Evolutionary conservation across 2,329 filamentous ascomycete genomes (phyloP), one percentile per base, ranked within the genome.

Genomic region (Fusarium falciforme): DNA sequence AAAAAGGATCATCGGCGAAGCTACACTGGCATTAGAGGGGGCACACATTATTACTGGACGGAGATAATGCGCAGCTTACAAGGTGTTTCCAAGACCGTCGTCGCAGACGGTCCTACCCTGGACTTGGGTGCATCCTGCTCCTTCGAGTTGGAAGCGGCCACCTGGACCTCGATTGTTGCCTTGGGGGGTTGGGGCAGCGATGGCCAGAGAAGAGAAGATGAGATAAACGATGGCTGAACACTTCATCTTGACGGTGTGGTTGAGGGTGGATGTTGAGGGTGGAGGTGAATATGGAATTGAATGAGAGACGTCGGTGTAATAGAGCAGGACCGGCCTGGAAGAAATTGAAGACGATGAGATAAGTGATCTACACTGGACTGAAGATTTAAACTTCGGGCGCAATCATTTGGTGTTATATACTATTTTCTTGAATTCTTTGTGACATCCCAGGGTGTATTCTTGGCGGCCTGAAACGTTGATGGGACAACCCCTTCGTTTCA

Each of bases 91-190:
- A 1, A 61, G 12, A 22, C 70, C 70, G 16, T 72, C 68, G 0
- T 72, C 25, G 5, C 70, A 72, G 1, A 72, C 69, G 8, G 40
- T 65, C 57, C 64, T 42, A 8, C 70, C 70, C 17, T 72, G 68
- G 1, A 72, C 70, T 0, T 27, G 2, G 2, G 38, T 68, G 2
- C 68, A 71, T 0, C 6, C 6, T 1, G 68, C 38, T 2, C 69
- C 69, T 35, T 60, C 59, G 5, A 61, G 69, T 4, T 60, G 54
- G 5, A 68, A 35, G 1, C 69, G 59, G n/a, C 64, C 68, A 2
- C 69, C 69, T 0, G 69, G 69, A 1, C 69, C 69, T 2, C 54
- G 31, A 5, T 68, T 49, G 20, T 25, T 33, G 22, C 22, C 31
- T 31, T 31, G 29, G 29, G 69, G 69, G 3, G 64, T 0, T 4